Base-by-base conservation (phyloP, 345 rosid species). In the Salix suchowensis region DNA sequence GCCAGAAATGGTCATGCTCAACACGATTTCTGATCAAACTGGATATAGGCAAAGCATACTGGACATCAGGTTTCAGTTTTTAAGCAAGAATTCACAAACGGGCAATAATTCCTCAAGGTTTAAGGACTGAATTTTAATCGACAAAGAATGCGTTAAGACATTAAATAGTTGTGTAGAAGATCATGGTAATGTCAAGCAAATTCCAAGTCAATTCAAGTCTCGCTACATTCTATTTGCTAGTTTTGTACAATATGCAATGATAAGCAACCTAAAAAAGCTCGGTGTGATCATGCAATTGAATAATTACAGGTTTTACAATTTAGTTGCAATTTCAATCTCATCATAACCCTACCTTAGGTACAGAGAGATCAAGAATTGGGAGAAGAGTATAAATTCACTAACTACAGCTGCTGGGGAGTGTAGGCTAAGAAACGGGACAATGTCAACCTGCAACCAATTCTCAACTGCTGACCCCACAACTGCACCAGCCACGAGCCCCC, bases 401-500 rank as follows among this genome's bases (percentile, higher is more conserved):
- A 96, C 92, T 40, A 96, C 84, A 8, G 97, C 85, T 4, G 95
- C 94, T 40, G 99, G 99, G 36, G 92, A 90, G 83, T 89, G 96
- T 44, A 96, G 68, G 67, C 98, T 93, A 0, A 96, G 86, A 78
- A 96, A 88, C 1, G 98, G 99, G 75, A 96, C 93, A 2, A 93
- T 84, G 84, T 96, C 99, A 58, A 96, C 99, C 78, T 96, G 99
- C 85, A 96, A 82, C 99, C 89, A 93, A 82, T 78, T 93, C 90
- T 96, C 97, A 10, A 91, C 85, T 4, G 97, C 90, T 9, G 99
- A 91, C 71, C 99, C 99, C 79, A 91, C 91, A 76, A 90, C 95
- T 2, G 97, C 99, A 68, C 99, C 99, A n/a, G 90, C 95, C 76
- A 90, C 92, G 67, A 96, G 91, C 69, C 99, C 99, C 50, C 98